Percentiles rank a stretch among this genome's conserved stretches.
Conservation (phyloP, 768 basidiomycete genomes). For the Cubamyces lactineus region DNA sequence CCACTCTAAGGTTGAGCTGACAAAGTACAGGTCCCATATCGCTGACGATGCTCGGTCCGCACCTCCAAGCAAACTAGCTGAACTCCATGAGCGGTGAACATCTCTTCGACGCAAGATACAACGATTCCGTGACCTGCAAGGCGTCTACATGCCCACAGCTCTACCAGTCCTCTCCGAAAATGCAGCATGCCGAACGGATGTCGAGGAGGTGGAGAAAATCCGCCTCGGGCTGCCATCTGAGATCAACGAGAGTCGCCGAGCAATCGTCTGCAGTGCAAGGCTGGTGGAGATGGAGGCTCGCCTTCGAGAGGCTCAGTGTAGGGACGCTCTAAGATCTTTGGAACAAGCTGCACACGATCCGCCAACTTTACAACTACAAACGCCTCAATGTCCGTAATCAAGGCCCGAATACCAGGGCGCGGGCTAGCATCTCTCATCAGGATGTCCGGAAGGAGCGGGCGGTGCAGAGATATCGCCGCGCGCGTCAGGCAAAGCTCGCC, state of each 20-base stretch:
- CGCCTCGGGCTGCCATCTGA: slow-evolving; percentile 13
- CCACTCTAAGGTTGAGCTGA: too few species aligned
- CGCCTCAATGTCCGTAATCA: neutral
- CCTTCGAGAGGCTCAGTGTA: slow-evolving; percentile 1
- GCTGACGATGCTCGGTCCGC: too few species aligned
- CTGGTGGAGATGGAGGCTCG: slow-evolving; percentile 1
- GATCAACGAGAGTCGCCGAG: too few species aligned
- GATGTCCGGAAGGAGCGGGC: neutral
- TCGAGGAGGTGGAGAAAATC: neutral
- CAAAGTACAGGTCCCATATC: too few species aligned
- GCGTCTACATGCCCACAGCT: slow-evolving; percentile 24
- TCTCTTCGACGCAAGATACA: slow-evolving; percentile 7
- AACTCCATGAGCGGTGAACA: slow-evolving; percentile 5
- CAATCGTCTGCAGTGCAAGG: neutral
- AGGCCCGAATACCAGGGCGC: slow-evolving; percentile 5
- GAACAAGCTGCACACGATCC: neutral
- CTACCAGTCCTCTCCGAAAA: neutral
- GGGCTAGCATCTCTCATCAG: neutral
- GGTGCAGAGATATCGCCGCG: neutral
- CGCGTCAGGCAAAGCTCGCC: neutral
- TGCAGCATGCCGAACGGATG: neutral
- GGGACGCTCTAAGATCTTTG: slow-evolving; percentile 9
- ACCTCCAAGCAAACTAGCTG: neutral
- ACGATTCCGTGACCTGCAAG: slow-evolving; percentile 14
- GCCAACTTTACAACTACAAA: slow-evolving; percentile 4